Evolutionary conservation across 2,329 filamentous ascomycete genomes (phyloP).

Genomic region (Trichoderma asperellum): DNA sequence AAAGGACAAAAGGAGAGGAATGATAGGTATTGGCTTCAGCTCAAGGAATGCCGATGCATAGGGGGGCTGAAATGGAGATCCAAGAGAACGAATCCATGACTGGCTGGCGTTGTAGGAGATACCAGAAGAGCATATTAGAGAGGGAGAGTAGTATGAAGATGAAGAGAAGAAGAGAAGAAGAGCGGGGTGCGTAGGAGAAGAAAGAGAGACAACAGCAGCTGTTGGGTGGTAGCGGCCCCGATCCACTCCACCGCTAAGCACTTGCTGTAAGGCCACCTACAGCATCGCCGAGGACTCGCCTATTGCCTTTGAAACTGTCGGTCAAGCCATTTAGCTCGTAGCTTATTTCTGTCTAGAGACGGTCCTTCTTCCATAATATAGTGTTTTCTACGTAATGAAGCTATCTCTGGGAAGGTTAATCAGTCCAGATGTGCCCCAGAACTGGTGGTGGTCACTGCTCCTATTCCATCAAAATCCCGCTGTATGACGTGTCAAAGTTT

Average conservation of each 20-base stretch:
- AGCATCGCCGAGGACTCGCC: neutral
- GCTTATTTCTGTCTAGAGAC: neutral
- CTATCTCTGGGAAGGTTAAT: too few species aligned
- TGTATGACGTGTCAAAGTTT: too few species aligned
- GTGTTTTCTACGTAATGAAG: too few species aligned
- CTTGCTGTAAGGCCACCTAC: neutral
- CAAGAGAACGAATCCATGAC: neutral
- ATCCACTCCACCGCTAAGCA: neutral
- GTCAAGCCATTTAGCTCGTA: neutral
- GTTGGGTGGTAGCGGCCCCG: neutral
- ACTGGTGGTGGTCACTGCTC: too few species aligned
- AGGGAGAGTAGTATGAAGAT: too few species aligned
- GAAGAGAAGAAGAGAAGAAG: too few species aligned
- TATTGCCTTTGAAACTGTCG: neutral
- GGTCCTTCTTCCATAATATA: neutral
- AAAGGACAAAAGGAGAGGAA: too few species aligned
- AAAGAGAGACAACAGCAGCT: neutral
- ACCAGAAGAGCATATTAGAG: neutral
- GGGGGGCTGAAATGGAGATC: neutral
- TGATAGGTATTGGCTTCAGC: too few species aligned
- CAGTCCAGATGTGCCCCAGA: too few species aligned
- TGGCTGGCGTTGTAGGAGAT: neutral
- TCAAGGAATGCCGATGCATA: neutral
- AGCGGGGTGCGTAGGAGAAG: too few species aligned
- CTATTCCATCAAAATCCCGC: too few species aligned